Percentiles rank a stretch among this genome's conserved stretches.
phyloP scores from a whole-genome alignment of 2,329 filamentous ascomycete species.

The Colletotrichum costaricense region DNA sequence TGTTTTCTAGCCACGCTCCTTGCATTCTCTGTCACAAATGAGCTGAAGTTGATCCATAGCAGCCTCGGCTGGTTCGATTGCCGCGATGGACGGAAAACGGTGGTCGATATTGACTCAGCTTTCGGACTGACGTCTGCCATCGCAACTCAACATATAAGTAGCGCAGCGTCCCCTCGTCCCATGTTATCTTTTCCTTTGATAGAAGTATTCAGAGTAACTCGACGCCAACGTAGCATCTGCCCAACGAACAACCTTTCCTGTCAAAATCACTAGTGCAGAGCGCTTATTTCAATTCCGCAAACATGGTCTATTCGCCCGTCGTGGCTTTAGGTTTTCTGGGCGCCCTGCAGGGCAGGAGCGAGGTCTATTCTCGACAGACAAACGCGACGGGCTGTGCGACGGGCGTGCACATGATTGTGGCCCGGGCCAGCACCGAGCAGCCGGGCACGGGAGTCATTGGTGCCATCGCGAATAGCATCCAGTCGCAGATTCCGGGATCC shows the following conservation, averaged over 20 bases:
- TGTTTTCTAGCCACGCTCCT: not conserved
- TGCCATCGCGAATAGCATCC: constrained; percentile 45
- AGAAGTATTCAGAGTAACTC: not conserved
- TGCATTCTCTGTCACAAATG: constrained; percentile 4
- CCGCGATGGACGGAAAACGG: not conserved
- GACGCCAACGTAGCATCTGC: not conserved
- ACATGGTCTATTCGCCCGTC: constrained; percentile 26
- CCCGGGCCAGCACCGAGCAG: constrained; percentile 50
- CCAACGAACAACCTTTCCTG: not conserved
- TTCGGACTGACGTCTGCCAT: constrained; percentile 20
- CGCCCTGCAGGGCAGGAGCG: constrained; percentile 8
- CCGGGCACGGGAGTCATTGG: constrained; percentile 48
- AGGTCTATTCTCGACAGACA: constrained; percentile 3
- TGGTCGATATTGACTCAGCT: not conserved
- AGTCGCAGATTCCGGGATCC: constrained; percentile 46
- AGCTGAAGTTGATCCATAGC: not conserved
- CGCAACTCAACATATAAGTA: constrained; percentile 25
- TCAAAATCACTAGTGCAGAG: not conserved
- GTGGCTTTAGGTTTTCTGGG: constrained; percentile 24
- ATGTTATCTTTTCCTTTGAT: not conserved
- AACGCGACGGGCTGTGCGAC: constrained; percentile 42
- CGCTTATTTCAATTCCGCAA: not conserved
- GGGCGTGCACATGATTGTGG: constrained; percentile 53
- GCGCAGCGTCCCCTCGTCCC: constrained; percentile 5
- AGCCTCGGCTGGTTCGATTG: not conserved